These are phyloP conservation scores for Dactylella cylindrospora DNA, from an alignment of 2,329 filamentous ascomycete genomes.

Conservation along the genomic window DNA sequence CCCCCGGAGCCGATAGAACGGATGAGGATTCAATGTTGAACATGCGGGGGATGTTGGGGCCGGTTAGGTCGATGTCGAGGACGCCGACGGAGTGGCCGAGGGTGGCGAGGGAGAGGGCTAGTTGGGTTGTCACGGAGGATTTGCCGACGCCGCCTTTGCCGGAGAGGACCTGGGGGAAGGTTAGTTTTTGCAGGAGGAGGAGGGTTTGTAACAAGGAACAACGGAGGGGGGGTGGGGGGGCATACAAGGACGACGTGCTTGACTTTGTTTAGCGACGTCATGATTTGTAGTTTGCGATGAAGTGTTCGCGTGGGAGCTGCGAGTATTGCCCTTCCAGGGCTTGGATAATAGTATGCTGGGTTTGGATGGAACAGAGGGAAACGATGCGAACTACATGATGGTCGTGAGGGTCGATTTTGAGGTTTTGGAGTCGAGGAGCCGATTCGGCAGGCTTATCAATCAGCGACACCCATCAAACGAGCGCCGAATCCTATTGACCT, in stretches of 20 bases:
- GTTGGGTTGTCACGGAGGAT: slow-evolving; percentile 94
- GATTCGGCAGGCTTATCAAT: slow-evolving; percentile 6
- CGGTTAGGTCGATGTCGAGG: slow-evolving; percentile 92
- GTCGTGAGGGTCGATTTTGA: slow-evolving; percentile 1
- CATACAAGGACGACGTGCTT: slow-evolving; percentile 75
- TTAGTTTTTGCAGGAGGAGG: slow-evolving; percentile 1
- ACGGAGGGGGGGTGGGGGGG: slow-evolving; percentile 36
- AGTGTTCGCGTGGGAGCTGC: no score
- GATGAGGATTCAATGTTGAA: slow-evolving; percentile 77
- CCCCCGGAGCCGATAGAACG: slow-evolving; percentile 84
- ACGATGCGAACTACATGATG: slow-evolving; percentile 39
- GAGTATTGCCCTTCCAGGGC: no score
- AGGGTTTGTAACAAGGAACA: not conserved
- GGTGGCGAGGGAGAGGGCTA: slow-evolving; percentile 83
- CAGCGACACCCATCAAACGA: no score
- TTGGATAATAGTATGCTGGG: not conserved
- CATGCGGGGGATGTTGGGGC: slow-evolving; percentile 92
- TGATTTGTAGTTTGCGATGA: no score
- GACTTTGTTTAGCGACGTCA: slow-evolving; percentile 69
- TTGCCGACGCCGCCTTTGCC: slow-evolving; percentile 98
- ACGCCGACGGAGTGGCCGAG: slow-evolving; percentile 88
- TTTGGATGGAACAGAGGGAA: no score
- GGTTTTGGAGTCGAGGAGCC: slow-evolving; percentile 6
- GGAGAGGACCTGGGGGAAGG: slow-evolving; percentile 66
- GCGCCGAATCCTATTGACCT: no score